These are phyloP conservation scores for Claviceps sp. DNA, from an alignment of 2,329 filamentous ascomycete genomes.

Conservation along the genomic window DNA sequence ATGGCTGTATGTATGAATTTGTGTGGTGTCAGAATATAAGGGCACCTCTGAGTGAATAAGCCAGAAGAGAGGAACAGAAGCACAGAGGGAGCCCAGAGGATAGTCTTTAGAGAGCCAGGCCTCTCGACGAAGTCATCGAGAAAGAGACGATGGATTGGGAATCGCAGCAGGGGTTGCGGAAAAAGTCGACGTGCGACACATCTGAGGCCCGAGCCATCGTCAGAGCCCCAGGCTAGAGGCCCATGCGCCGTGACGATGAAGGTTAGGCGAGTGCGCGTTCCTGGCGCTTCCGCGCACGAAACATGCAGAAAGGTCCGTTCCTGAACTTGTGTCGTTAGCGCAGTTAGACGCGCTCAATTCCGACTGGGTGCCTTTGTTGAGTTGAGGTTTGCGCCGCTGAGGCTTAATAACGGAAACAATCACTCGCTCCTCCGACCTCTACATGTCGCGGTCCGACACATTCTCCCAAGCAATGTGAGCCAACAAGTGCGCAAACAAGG, in stretches of 20 bases:
- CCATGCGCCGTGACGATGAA: background rate
- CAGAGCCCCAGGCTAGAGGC: slow-evolving; percentile 5
- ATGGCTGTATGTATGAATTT: background rate
- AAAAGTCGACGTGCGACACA: slow-evolving; percentile 32
- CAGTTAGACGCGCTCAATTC: background rate
- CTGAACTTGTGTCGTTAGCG: background rate
- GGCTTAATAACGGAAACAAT: background rate
- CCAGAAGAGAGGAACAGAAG: slow-evolving; percentile 4
- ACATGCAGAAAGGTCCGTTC: background rate
- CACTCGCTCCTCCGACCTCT: background rate
- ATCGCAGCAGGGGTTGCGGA: slow-evolving; percentile 10
- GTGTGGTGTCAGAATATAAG: background rate
- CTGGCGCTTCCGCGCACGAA: background rate
- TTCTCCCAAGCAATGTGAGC: too few species aligned
- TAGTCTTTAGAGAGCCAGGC: background rate
- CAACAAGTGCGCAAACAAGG: too few species aligned
- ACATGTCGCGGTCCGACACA: background rate
- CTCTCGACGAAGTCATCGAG: too few species aligned
- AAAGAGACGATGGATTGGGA: slow-evolving; percentile 6
- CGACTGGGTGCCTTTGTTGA: background rate
- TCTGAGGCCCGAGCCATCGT: slow-evolving; percentile 26
- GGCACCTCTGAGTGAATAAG: background rate
- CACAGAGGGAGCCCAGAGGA: background rate
- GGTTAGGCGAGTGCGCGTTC: too few species aligned
- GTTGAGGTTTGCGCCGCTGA: background rate